A percentile compares a stretch with the other conserved stretches of the same genome.
These are phyloP conservation scores for Aureobasidium lini DNA, from an alignment of 2,329 filamentous ascomycete genomes.

Conservation along the genomic window DNA sequence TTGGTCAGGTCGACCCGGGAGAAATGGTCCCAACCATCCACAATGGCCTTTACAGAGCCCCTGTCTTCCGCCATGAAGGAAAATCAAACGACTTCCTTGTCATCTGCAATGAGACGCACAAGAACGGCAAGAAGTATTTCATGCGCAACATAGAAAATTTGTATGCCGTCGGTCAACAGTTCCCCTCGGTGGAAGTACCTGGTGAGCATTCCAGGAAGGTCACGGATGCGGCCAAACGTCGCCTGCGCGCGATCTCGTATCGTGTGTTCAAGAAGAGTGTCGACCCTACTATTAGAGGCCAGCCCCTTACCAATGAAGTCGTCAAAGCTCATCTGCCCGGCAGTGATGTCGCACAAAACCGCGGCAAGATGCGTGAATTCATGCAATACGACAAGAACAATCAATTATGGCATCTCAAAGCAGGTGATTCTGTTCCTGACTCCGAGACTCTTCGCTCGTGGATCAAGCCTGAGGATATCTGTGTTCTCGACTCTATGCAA, in stretches of 20 bases:
- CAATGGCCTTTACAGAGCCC: conserved; percentile 91
- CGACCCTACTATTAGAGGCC: conserved; percentile 61
- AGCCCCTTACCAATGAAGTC: conserved; percentile 67
- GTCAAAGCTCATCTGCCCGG: conserved; percentile 71
- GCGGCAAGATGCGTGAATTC: conserved; percentile 96
- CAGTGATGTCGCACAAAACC: conserved; percentile 88
- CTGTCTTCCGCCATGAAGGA: conserved; percentile 78
- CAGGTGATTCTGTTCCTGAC: conserved; percentile 68
- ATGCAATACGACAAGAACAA: conserved; percentile 85
- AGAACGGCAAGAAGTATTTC: conserved; percentile 71
- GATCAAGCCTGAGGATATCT: conserved; percentile 94
- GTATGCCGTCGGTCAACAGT: conserved; percentile 84
- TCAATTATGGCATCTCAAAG: conserved; percentile 74
- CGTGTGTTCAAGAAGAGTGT: conserved; percentile 74
- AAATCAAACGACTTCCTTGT: conserved; percentile 80
- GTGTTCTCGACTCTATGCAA: conserved; percentile 92
- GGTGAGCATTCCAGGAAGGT: conserved; percentile 91
- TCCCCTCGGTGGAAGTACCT: conserved; percentile 86
- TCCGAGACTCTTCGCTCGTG: conserved; percentile 73
- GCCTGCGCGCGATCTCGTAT: conserved; percentile 92
- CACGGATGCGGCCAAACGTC: conserved; percentile 92
- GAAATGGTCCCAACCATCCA: conserved; percentile 86
- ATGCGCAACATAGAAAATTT: conserved; percentile 86
- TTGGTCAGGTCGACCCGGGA: conserved; percentile 85
- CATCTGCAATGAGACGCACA: conserved; percentile 70